Evolutionary conservation across 129 eudicot species (phyloP).

Genomic region (Flaveria linearis): DNA sequence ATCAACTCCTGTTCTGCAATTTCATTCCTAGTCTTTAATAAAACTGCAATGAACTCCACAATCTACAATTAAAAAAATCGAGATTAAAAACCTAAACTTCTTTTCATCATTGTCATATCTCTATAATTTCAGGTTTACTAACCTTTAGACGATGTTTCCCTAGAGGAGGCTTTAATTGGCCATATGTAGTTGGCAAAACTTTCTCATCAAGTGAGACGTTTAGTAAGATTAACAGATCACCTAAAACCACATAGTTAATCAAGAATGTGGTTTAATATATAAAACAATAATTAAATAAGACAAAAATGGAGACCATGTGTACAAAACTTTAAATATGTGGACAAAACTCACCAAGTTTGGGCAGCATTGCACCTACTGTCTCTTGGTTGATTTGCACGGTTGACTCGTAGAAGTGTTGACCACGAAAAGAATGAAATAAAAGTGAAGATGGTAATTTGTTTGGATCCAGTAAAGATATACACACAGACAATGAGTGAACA

Average conservation of each 20-base stretch:
- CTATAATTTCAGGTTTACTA: slow-evolving; percentile 10
- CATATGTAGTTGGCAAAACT: slow-evolving; percentile 79
- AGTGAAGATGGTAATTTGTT: slow-evolving; percentile 64
- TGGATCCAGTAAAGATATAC: slow-evolving; percentile 85
- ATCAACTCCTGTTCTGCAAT: slow-evolving; percentile 81
- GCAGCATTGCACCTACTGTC: slow-evolving; percentile 86
- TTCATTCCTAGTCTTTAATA: slow-evolving; percentile 76
- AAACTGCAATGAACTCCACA: slow-evolving; percentile 85
- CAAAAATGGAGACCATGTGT: background rate
- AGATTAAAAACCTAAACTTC: background rate
- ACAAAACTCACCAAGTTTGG: slow-evolving; percentile 65
- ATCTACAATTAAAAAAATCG: slow-evolving; percentile 44
- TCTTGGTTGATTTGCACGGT: slow-evolving; percentile 66
- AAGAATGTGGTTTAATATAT: background rate
- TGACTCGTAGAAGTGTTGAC: slow-evolving; percentile 71
- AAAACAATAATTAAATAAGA: background rate
- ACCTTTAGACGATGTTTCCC: slow-evolving; percentile 96
- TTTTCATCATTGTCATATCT: background rate
- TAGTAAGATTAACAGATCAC: slow-evolving; percentile 66
- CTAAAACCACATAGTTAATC: slow-evolving; percentile 36
- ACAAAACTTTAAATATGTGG: slow-evolving; percentile 10
- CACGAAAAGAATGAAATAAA: slow-evolving; percentile 62
- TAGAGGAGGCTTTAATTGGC: slow-evolving; percentile 88
- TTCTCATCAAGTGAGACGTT: slow-evolving; percentile 74
- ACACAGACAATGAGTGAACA: slow-evolving; percentile 76